These are phyloP conservation scores for Boechera divaricarpa DNA, from an alignment of 345 rosid genomes.

Conservation along the genomic window DNA sequence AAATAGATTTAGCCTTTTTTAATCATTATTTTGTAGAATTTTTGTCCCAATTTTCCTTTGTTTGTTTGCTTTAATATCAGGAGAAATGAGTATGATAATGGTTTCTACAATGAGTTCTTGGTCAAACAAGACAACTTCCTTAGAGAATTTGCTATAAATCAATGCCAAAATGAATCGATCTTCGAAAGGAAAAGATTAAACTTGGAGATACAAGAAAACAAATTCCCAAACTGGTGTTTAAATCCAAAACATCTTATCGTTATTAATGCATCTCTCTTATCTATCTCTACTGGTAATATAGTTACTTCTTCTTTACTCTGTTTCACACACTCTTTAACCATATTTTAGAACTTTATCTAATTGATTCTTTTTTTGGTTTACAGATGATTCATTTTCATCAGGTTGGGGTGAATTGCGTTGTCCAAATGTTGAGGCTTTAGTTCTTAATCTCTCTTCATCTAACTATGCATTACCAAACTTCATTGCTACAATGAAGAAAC, in stretches of 20 bases:
- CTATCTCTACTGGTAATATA: slow-evolving; percentile 54
- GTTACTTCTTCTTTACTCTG: slow-evolving; percentile 6
- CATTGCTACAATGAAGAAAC: slow-evolving; percentile 50
- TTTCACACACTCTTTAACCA: slow-evolving; percentile 1
- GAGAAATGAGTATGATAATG: background rate
- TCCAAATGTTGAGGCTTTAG: slow-evolving; percentile 55
- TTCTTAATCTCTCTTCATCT: slow-evolving; percentile 53
- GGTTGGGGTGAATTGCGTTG: slow-evolving; percentile 50
- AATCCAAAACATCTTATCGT: slow-evolving; percentile 31
- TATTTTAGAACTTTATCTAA: background rate
- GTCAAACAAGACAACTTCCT: slow-evolving; percentile 57
- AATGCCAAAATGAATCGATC: slow-evolving; percentile 32
- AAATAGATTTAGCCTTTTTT: too few relatives aligned
- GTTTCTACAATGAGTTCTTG: slow-evolving; percentile 36
- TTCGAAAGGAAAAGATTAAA: slow-evolving; percentile 47
- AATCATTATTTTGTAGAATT: too few relatives aligned
- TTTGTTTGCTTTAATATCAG: background rate
- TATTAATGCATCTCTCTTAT: slow-evolving; percentile 47
- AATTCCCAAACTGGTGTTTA: slow-evolving; percentile 51
- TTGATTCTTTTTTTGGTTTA: background rate
- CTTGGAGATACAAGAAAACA: slow-evolving; percentile 45
- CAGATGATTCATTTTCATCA: slow-evolving; percentile 60
- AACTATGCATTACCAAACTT: slow-evolving; percentile 56
- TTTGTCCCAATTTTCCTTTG: too few relatives aligned
- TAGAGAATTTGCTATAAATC: slow-evolving; percentile 52